A percentile compares a stretch with the other conserved stretches of the same genome.
Evolutionary conservation across 352 stramenopile species (phyloP).

Genomic region (Phytophthora lateralis): DNA sequence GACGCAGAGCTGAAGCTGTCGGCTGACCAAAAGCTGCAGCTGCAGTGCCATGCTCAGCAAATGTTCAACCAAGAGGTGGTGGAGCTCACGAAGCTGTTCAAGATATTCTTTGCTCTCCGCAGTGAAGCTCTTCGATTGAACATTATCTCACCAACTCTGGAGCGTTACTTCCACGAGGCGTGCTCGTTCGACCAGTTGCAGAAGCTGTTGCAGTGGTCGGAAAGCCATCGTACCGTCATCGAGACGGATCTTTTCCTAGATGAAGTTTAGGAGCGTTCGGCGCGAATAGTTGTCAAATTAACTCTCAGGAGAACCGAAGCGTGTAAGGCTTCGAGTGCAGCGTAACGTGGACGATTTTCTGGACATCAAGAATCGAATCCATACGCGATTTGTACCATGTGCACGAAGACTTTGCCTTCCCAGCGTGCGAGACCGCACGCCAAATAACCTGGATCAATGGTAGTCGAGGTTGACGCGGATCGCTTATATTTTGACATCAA

Average conservation of each 20-base stretch:
- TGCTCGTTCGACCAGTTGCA: conserved; percentile 80
- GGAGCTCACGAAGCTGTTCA: conserved; percentile 76
- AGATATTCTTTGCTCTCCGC: conserved; percentile 77
- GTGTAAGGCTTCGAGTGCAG: conserved; percentile 8
- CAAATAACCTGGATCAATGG: conserved; percentile 24
- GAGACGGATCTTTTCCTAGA: conserved; percentile 48
- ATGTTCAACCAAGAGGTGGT: conserved; percentile 69
- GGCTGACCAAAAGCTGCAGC: conserved; percentile 61
- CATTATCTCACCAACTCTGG: conserved; percentile 69
- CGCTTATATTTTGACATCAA: conserved; percentile 9
- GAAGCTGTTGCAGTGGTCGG: conserved; percentile 77
- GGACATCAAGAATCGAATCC: conserved; percentile 22
- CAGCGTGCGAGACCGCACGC: neutral
- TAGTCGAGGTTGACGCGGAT: conserved; percentile 12
- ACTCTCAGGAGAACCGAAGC: conserved; percentile 14
- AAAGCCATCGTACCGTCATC: conserved; percentile 64
- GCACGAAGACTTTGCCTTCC: neutral
- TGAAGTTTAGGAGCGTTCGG: conserved; percentile 24
- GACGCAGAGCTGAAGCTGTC: conserved; percentile 50
- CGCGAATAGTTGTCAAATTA: conserved; percentile 33
- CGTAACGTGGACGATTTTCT: conserved; percentile 29
- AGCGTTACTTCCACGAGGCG: conserved; percentile 67
- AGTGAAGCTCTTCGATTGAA: conserved; percentile 70
- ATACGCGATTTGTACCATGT: conserved; percentile 13
- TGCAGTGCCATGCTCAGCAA: conserved; percentile 65